phyloP scores from a whole-genome alignment of 441 rosid genomes.

The Adansonia gregorii region DNA sequence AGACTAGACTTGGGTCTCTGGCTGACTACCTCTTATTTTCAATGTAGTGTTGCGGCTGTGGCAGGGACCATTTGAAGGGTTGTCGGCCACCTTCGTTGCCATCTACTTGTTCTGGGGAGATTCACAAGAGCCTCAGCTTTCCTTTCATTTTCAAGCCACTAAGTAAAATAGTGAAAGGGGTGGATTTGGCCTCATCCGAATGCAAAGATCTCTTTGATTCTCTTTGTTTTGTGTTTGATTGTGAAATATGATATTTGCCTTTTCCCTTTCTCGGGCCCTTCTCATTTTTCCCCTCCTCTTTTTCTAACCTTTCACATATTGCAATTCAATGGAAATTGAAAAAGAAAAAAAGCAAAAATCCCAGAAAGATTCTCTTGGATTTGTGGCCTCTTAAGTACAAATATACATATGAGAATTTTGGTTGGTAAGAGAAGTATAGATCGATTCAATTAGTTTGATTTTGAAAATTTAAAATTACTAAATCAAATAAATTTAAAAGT shows the following conservation, averaged over 20 bases:
- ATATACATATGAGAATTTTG: conserved; percentile 11
- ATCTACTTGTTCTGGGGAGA: conserved; percentile 31
- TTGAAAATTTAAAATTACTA: too few relatives aligned
- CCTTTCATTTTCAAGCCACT: conserved; percentile 45
- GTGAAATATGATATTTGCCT: conserved; percentile 49
- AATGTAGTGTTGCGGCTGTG: conserved; percentile 24
- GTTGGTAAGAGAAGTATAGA: too few relatives aligned
- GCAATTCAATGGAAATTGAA: conserved; percentile 12
- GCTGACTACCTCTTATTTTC: not conserved
- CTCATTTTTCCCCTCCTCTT: not conserved
- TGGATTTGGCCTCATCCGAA: conserved; percentile 48
- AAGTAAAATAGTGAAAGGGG: conserved; percentile 31
- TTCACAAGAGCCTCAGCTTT: conserved; percentile 32
- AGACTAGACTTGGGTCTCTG: too few relatives aligned
- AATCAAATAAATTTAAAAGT: too few relatives aligned
- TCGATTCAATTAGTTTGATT: too few relatives aligned
- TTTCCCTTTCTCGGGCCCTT: conserved; percentile 52
- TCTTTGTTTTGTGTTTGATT: conserved; percentile 43
- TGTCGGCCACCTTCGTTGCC: conserved; percentile 15
- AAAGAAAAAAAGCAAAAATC: conserved; percentile 21
- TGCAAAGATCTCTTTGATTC: conserved; percentile 54
- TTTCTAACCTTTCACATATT: conserved; percentile 25
- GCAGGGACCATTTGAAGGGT: conserved; percentile 38
- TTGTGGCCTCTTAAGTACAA: conserved; percentile 22
- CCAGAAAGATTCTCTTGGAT: conserved; percentile 37